Evolutionary conservation across 352 stramenopile species (phyloP).

Genomic region (Blastocystis sp.): DNA sequence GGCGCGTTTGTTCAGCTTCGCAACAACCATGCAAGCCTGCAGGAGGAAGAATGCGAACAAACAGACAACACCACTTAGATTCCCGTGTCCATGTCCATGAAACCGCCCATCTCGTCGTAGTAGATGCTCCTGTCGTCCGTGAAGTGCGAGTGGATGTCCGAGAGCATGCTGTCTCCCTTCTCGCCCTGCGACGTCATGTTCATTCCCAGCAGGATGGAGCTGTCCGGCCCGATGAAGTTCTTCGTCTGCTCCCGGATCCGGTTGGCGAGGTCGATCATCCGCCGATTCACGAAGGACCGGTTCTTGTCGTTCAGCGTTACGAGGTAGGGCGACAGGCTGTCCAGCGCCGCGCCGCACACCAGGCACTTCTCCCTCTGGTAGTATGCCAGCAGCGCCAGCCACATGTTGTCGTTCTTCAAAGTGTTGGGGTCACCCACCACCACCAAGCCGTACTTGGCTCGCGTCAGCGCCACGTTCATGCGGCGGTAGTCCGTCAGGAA

Average conservation of each 20-base stretch:
- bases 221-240: constrained; percentile 12
- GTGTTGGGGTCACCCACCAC: constrained; percentile 94
- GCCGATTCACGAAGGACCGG: neutral
- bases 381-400: constrained; percentile 91
- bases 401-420: constrained; percentile 92
- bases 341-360: constrained; percentile 81
- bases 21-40: constrained; percentile 4
- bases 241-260: constrained; percentile 2
- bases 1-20: constrained; percentile 24
- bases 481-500: constrained; percentile 95
- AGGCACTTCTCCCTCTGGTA: constrained; percentile 91
- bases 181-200: neutral
- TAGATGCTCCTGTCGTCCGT: neutral
- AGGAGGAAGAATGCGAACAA: neutral
- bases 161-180: neutral
- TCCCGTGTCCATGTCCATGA: neutral
- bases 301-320: neutral
- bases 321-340: constrained; percentile 35
- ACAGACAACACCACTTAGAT: neutral
- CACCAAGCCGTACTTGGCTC: constrained; percentile 95
- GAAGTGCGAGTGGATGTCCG: neutral
- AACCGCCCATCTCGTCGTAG: neutral
- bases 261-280: constrained; percentile 4
- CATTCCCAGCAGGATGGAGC: constrained; percentile 21
- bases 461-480: constrained; percentile 97